A percentile compares a stretch with the other conserved stretches of the same genome.
These are phyloP conservation scores for Tolypocladium inflatum DNA, from an alignment of 2,329 filamentous ascomycete genomes.

Conservation along the genomic window DNA sequence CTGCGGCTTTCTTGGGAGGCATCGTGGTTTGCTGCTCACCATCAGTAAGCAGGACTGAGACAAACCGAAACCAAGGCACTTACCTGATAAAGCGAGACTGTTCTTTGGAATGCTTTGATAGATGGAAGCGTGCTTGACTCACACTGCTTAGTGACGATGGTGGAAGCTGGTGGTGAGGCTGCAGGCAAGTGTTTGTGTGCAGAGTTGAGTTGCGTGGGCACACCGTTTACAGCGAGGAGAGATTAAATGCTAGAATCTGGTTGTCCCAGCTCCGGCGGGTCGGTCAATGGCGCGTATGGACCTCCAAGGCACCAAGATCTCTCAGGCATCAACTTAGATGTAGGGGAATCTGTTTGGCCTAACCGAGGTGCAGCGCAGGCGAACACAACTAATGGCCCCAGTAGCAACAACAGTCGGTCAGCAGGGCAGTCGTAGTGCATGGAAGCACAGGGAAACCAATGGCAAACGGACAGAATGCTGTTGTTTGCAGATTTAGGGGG, in stretches of 20 bases:
- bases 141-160: not conserved
- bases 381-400: not conserved
- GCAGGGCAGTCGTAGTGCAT: not conserved
- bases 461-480: not conserved
- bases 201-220: not conserved
- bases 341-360: not conserved
- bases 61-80: not conserved
- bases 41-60: not conserved
- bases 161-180: not conserved
- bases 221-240: not conserved
- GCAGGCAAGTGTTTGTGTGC: not conserved
- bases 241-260: not conserved
- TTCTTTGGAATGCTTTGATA: not conserved
- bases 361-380: not conserved
- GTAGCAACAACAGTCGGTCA: not conserved
- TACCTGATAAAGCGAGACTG: not conserved
- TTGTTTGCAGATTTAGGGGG: not conserved
- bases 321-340: not conserved
- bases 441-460: not conserved
- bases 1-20: slow-evolving; percentile 20
- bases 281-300: not conserved
- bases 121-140: not conserved
- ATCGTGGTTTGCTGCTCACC: slow-evolving; percentile 9
- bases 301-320: not conserved
- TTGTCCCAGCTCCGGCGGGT: not conserved